Evolutionary conservation across 441 rosid genomes (phyloP), one percentile per base, ranked within the genome.

Genomic region (Melianthus villosus): DNA sequence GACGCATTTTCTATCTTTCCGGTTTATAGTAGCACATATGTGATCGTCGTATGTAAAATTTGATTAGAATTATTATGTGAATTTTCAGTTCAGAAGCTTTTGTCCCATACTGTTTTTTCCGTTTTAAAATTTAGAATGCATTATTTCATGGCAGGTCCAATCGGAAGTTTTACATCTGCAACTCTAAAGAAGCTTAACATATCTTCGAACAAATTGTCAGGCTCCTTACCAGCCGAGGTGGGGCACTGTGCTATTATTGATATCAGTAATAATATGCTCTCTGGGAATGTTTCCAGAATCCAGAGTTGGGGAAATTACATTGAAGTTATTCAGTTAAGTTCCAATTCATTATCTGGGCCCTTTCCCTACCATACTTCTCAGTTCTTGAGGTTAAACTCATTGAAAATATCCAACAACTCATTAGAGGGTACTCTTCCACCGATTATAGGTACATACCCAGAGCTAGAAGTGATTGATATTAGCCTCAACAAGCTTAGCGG

Each of bases 231-330:
- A 4, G 1, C 47, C 41, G 66, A 38, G 30, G 43, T 73, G 20
- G 86, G 77, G 38, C 75, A 57, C 39, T 73, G 86, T 22, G 61
- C 79, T 29, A 18, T 60, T 43, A 48, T 77, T 51, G 81, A 77
- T 50, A 59, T 77, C 37, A 71, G 76, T 49, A 53, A 73, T 42
- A 77, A 73, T 40, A 56, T 41, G 9, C 54, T 77, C 29, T 71
- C 72, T 34, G 86, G 79, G 19, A 55, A 66, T 37, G 42, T 77
- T 6, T 71, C 82, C 31, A 68, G 73, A 47, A 64, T 73, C 25
- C 65, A 57, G 52, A 49, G 44, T 39, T 77, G 82, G 86, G 86
- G 86, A n/a, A 63, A 71, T 63, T 71, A 60, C 23, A 64, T 68
- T 27, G 86, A 77, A 62, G 50, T 48, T 38, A 64, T 77, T 45